Evolutionary conservation across 805 yeast genomes (phyloP).

Genomic region (Candida stauntonica): DNA sequence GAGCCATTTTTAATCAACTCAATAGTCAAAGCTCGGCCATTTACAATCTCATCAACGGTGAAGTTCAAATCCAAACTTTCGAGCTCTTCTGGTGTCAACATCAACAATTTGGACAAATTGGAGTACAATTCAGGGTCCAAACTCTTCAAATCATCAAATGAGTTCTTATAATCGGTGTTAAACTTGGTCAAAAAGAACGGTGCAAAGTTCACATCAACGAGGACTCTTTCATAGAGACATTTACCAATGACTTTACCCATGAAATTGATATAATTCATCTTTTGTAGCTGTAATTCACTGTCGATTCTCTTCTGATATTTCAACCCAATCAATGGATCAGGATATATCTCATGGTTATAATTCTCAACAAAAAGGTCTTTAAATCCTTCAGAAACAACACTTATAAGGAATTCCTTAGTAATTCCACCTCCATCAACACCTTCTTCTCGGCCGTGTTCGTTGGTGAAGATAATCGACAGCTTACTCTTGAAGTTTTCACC

Average conservation of each 20-base stretch:
- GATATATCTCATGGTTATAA: conserved; percentile 61
- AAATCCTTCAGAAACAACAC: conserved; percentile 68
- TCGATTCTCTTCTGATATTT: conserved; percentile 32
- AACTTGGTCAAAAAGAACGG: conserved; percentile 72
- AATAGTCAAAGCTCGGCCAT: conserved; percentile 36
- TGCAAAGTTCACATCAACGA: conserved; percentile 81
- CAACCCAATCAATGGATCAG: conserved; percentile 53
- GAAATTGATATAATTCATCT: conserved; percentile 44
- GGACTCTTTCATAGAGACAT: conserved; percentile 76
- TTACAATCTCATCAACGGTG: conserved; percentile 49
- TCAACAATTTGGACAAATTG: conserved; percentile 58
- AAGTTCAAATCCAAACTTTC: conserved; percentile 57
- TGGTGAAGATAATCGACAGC: conserved; percentile 61
- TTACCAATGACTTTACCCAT: conserved; percentile 85
- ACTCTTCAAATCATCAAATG: conserved; percentile 74
- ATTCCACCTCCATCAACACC: conserved; percentile 98
- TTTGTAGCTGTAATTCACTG: conserved; percentile 25
- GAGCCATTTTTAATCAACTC: conserved; percentile 64
- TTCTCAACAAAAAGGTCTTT: conserved; percentile 40
- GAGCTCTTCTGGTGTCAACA: conserved; percentile 52
- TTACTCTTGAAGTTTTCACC: conserved; percentile 56
- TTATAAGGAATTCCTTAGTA: conserved; percentile 83
- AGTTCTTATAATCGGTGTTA: conserved; percentile 41
- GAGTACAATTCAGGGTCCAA: conserved; percentile 65
- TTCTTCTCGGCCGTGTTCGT: conserved; percentile 73